Percentiles rank a stretch among this genome's conserved stretches.
Evolutionary conservation across 139 green algal species (phyloP).

Genomic region (Chlorella vulgaris): DNA sequence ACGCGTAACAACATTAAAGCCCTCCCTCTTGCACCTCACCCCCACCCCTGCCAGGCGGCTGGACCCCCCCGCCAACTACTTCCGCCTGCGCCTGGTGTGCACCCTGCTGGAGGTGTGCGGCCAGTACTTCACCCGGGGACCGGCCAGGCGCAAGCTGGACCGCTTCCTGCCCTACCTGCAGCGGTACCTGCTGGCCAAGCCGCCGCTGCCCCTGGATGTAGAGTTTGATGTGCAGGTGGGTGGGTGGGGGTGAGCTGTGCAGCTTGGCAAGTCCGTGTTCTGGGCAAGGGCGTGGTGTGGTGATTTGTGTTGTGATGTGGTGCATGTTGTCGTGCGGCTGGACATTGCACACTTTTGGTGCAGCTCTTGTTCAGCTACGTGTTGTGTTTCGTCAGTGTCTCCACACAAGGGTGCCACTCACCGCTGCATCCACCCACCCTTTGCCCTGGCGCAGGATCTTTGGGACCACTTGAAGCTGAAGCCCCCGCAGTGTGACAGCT

Average conservation of each 20-base stretch:
- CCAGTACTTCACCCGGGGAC: conserved; percentile 81
- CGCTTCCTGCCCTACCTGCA: conserved; percentile 92
- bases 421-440: too few relatives aligned
- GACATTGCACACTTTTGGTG: too few relatives aligned
- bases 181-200: conserved; percentile 88
- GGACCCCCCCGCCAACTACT: conserved; percentile 68
- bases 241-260: not conserved
- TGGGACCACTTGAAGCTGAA: conserved; percentile 62
- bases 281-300: not conserved
- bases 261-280: not conserved
- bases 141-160: conserved; percentile 73
- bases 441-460: conserved; percentile 69
- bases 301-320: too few relatives aligned
- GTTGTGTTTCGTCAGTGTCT: too few relatives aligned
- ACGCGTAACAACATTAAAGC: too few relatives aligned
- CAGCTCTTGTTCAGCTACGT: too few relatives aligned
- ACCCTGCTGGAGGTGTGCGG: conserved; percentile 87
- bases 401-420: too few relatives aligned
- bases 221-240: conserved; percentile 88
- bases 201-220: conserved; percentile 85
- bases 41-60: conserved; percentile 30
- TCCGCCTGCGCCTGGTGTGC: conserved; percentile 74
- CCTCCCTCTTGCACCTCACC: conserved; percentile 22
- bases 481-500: conserved; percentile 42
- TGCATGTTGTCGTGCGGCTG: too few relatives aligned